Evolutionary conservation across 805 yeast species (phyloP).

Genomic region (Tetrapisispora iriomotensis): DNA sequence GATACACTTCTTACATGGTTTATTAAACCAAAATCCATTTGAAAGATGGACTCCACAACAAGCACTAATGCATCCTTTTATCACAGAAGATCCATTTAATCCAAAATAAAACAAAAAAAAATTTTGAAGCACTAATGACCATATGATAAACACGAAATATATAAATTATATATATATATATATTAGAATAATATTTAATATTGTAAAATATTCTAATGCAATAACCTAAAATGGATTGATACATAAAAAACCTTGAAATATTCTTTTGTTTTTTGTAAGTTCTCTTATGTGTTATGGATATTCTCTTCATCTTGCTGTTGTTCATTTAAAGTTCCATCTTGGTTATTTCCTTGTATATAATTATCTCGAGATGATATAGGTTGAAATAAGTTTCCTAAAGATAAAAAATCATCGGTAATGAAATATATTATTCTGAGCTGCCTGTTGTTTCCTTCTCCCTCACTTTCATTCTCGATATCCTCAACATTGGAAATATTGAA

Average conservation of each 20-base stretch:
- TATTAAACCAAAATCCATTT: conserved; percentile 77
- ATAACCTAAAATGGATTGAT: no score
- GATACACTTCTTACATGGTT: conserved; percentile 68
- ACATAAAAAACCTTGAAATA: no score
- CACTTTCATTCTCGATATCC: background rate
- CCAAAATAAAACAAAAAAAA: conserved; percentile 37
- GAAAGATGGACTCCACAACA: conserved; percentile 97
- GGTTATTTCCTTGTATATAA: background rate
- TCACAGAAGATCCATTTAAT: conserved; percentile 48
- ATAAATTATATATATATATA: background rate
- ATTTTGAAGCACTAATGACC: background rate
- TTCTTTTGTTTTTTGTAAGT: no score
- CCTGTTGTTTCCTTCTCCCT: background rate
- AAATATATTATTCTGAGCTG: background rate
- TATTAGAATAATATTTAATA: background rate
- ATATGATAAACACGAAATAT: background rate
- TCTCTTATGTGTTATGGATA: no score
- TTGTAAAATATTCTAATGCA: no score
- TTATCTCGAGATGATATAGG: no score
- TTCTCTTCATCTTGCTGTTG: no score
- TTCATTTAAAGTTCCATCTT: no score
- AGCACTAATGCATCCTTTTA: conserved; percentile 84
- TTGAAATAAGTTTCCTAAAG: background rate
- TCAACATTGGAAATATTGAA: background rate
- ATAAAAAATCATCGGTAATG: background rate